Conservation (phyloP, 2,329 filamentous ascomycete genomes). For the Triangularia verruculosa region DNA sequence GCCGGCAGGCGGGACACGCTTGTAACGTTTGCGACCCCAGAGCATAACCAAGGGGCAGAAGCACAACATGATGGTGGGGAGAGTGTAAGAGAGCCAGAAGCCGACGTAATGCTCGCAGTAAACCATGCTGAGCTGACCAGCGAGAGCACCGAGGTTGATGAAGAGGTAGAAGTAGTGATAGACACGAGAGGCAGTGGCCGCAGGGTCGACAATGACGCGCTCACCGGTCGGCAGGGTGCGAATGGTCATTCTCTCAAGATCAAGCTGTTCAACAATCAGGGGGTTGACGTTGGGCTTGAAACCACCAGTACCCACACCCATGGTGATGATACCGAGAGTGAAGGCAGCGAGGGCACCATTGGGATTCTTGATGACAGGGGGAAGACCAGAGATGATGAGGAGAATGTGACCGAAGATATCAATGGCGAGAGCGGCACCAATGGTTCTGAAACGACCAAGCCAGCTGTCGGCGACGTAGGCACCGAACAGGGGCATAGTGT, state of each 20-base stretch:
- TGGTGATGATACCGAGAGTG: slow-evolving; percentile 54
- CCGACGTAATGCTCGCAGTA: slow-evolving; percentile 73
- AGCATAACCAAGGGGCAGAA: slow-evolving; percentile 61
- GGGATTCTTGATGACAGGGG: slow-evolving; percentile 55
- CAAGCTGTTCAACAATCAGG: slow-evolving; percentile 64
- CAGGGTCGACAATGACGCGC: slow-evolving; percentile 63
- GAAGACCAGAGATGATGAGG: slow-evolving; percentile 63
- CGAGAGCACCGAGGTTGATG: slow-evolving; percentile 67
- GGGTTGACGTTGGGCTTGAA: slow-evolving; percentile 74
- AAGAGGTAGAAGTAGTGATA: slow-evolving; percentile 70
- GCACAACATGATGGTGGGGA: slow-evolving; percentile 65
- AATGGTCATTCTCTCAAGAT: slow-evolving; percentile 52
- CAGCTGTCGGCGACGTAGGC: slow-evolving; percentile 53
- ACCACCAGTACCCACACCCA: slow-evolving; percentile 65
- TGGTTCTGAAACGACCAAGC: slow-evolving; percentile 66
- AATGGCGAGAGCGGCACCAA: slow-evolving; percentile 58
- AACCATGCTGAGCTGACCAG: slow-evolving; percentile 63
- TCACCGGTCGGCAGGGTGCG: slow-evolving; percentile 53
- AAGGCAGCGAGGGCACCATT: slow-evolving; percentile 59
- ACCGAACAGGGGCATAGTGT: slow-evolving; percentile 57
- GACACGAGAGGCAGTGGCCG: slow-evolving; percentile 59
- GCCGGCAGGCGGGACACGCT: slow-evolving; percentile 57
- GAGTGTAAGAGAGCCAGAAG: slow-evolving; percentile 67
- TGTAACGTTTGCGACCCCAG: slow-evolving; percentile 58
- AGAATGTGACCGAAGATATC: slow-evolving; percentile 66